phyloP scores from a whole-genome alignment of 345 rosid species.

The Jatropha curcas region DNA sequence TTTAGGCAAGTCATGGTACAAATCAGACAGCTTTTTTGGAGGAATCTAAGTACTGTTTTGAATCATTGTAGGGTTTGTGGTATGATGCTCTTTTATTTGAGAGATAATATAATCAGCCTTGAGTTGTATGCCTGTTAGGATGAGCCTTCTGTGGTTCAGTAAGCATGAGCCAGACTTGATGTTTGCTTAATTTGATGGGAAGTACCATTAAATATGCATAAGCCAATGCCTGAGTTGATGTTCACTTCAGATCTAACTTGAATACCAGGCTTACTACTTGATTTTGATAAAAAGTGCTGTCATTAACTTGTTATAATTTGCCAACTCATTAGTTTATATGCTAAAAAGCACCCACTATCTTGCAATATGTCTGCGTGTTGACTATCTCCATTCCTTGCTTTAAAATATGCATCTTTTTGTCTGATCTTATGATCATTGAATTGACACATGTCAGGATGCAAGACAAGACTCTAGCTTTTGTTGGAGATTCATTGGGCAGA shows the following conservation, averaged over 20 bases:
- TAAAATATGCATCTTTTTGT: neutral
- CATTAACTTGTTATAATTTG: neutral
- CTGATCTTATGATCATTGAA: constrained; percentile 12
- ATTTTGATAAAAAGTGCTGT: neutral
- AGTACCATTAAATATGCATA: neutral
- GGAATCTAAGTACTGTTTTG: neutral
- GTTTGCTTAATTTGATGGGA: neutral
- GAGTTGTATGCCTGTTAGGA: neutral
- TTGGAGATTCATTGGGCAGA: constrained; percentile 85
- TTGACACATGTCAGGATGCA: constrained; percentile 51
- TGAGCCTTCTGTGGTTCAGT: neutral
- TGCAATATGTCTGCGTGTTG: neutral
- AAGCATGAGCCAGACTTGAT: constrained; percentile 1
- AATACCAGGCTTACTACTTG: neutral
- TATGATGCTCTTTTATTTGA: neutral
- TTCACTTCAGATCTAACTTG: neutral
- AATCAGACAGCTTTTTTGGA: neutral
- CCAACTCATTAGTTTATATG: neutral
- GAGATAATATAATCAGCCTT: neutral
- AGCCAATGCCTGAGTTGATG: neutral
- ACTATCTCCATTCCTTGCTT: neutral
- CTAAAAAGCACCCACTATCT: neutral
- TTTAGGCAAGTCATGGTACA: neutral
- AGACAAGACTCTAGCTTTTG: constrained; percentile 73
- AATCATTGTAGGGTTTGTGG: neutral